These are phyloP conservation scores for Sarcodon sp. DNA, from an alignment of 768 basidiomycete genomes.

Conservation along the genomic window DNA sequence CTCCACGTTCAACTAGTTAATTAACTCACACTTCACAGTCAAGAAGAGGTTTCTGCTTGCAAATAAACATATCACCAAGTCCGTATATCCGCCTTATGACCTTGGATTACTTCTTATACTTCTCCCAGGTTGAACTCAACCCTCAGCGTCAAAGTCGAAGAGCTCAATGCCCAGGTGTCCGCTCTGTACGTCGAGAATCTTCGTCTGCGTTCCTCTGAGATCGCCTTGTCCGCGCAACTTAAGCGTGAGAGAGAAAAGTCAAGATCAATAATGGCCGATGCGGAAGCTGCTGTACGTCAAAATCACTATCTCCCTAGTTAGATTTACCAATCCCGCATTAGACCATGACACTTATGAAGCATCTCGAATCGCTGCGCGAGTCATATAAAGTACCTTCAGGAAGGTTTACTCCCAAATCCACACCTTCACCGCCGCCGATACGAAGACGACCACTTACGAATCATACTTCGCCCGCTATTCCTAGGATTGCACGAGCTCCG, in stretches of 20 bases:
- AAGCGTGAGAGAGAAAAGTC: slow-evolving; percentile 76
- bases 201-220: slow-evolving; percentile 68
- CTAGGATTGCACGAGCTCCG: slow-evolving; percentile 51
- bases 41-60: slow-evolving; percentile 88
- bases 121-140: slow-evolving; percentile 66
- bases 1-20: neutral
- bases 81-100: slow-evolving; percentile 11
- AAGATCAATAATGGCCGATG: slow-evolving; percentile 53
- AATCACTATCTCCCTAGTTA: neutral
- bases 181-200: slow-evolving; percentile 77
- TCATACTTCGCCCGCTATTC: slow-evolving; percentile 29
- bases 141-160: slow-evolving; percentile 72
- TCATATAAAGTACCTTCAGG: slow-evolving; percentile 33
- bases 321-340: neutral
- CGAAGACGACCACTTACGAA: slow-evolving; percentile 30
- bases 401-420: slow-evolving; percentile 15
- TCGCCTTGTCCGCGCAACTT: slow-evolving; percentile 60
- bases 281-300: slow-evolving; percentile 57
- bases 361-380: slow-evolving; percentile 51
- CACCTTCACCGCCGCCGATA: slow-evolving; percentile 32
- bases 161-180: slow-evolving; percentile 73
- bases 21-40: slow-evolving; percentile 33
- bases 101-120: slow-evolving; percentile 2
- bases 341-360: slow-evolving; percentile 36
- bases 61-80: slow-evolving; percentile 91